Base-by-base conservation (phyloP, 1,284 basidiomycete genomes). In the Heterobasidion irregulare region DNA sequence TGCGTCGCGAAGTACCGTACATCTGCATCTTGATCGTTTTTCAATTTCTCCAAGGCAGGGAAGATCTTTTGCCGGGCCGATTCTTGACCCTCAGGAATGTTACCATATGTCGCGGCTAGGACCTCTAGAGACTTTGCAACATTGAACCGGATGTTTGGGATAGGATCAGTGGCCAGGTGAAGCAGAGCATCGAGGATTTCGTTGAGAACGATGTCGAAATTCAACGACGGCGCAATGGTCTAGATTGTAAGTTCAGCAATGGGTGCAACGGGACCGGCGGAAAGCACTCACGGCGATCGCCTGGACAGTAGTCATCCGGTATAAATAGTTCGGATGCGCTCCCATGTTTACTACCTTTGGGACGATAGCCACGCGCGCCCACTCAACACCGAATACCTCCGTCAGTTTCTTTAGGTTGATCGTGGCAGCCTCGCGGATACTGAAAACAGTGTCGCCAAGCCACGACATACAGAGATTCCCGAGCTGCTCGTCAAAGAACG, bases 91-190 rank as follows among this genome's bases (percentile, higher is more conserved):
- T 92, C 91, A 2, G 84, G 72, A 35, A 77, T 76, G 53, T 69
- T 71, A 10, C 78, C 82, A 58, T 93, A 86, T 1, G 89, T 84
- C 16, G 75, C 75, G 0, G 91, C 90, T 54, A 98, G 77, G 32
- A 92, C 85, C 74, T 98, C 94, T 62, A 97, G 76, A 16, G 92
- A 89, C 72, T 98, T 98, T 48, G 95, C 92, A 36, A 98, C 94
- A 70, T 99, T 99, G 82, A 99, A 99, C 47, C 97, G 90, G 70
- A 99, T 99, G 74, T 99, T 99, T 56, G 97, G 97, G 66, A 99
- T 99, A 8, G 93, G 87, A 70, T 99, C 97, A 54, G 80, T 78
- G 18, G 92, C 89, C 55, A 99, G 83, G 59, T 86, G 80, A 55
- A 97, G 74, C 56, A 99, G 81, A 33, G 92, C 89, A 50, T 89